Percentiles rank a stretch among this genome's conserved stretches.
These are phyloP conservation scores for Fusarium camptoceras DNA, from an alignment of 2,329 filamentous ascomycete genomes.

Conservation along the genomic window DNA sequence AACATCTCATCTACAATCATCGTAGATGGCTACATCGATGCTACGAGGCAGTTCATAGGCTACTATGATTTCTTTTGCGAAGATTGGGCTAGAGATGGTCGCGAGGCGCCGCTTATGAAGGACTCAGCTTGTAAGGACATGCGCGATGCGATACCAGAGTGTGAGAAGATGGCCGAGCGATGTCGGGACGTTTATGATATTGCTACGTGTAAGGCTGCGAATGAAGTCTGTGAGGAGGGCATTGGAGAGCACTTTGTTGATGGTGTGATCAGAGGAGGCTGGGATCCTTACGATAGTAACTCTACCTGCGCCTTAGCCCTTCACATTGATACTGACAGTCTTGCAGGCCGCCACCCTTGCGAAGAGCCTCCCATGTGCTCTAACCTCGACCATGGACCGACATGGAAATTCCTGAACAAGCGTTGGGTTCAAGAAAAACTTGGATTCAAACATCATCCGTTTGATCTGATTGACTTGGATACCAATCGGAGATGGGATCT, in stretches of 20 bases:
- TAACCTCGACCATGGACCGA: constrained; percentile 18
- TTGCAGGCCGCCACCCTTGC: constrained; percentile 17
- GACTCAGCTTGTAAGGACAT: constrained; percentile 11
- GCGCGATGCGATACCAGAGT: constrained; percentile 28
- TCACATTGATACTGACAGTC: no score
- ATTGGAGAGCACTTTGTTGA: constrained; percentile 22
- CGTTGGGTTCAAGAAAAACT: constrained; percentile 29
- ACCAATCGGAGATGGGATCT: constrained; percentile 18
- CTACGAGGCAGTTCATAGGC: constrained; percentile 18
- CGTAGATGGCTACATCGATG: constrained; percentile 33
- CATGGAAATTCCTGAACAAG: constrained; percentile 25
- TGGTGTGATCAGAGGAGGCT: constrained; percentile 11
- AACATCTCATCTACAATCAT: constrained; percentile 27
- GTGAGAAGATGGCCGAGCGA: not conserved
- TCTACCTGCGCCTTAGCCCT: no score
- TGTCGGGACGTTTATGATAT: constrained; percentile 17
- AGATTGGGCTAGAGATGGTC: constrained; percentile 24
- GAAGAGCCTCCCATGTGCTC: constrained; percentile 25
- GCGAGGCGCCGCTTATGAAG: constrained; percentile 26
- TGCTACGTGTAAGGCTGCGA: constrained; percentile 12
- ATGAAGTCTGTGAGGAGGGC: constrained; percentile 18
- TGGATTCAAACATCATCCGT: constrained; percentile 10
- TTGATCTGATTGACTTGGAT: constrained; percentile 21
- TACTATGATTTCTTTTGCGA: constrained; percentile 34
- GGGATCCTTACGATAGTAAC: constrained; percentile 33